phyloP scores from a whole-genome alignment of 805 yeast genomes.

The Ogataea allantospora region DNA sequence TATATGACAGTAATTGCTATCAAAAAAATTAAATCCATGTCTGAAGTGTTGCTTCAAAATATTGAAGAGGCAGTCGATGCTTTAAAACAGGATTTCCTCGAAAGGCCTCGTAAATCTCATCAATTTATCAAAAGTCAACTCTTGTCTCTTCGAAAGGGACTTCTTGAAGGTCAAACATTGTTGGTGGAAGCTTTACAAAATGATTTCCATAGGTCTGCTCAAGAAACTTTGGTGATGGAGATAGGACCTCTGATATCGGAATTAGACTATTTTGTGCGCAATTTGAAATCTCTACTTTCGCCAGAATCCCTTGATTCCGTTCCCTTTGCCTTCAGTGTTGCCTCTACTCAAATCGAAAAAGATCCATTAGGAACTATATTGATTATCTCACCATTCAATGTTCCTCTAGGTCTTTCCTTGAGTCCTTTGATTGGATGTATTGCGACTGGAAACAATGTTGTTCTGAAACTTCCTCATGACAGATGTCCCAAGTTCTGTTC shows the following conservation, averaged over 20 bases:
- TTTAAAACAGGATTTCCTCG: constrained; percentile 41
- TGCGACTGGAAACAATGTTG: constrained; percentile 81
- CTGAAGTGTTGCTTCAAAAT: constrained; percentile 22
- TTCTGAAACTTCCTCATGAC: constrained; percentile 71
- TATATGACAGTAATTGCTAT: too few species aligned
- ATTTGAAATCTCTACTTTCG: constrained; percentile 59
- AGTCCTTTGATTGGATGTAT: constrained; percentile 75
- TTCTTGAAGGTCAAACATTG: constrained; percentile 55
- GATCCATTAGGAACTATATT: constrained; percentile 65
- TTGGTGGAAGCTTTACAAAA: constrained; percentile 55
- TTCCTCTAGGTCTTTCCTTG: constrained; percentile 64
- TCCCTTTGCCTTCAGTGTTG: constrained; percentile 34
- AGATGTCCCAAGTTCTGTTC: constrained; percentile 58
- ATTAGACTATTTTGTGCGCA: constrained; percentile 54
- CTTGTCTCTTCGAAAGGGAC: constrained; percentile 61
- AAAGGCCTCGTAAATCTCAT: constrained; percentile 49
- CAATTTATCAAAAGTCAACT: constrained; percentile 60
- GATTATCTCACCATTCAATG: constrained; percentile 78
- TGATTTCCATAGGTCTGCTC: constrained; percentile 66
- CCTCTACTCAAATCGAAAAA: constrained; percentile 32
- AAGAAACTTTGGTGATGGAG: constrained; percentile 66
- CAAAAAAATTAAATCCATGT: too few species aligned
- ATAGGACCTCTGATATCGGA: constrained; percentile 50
- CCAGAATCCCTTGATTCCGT: constrained; percentile 42
- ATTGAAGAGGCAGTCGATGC: constrained; percentile 47